These are phyloP conservation scores for Polytrichum commune DNA, from an alignment of 225 moss, liverwort and hornwort species.

Conservation along the genomic window DNA sequence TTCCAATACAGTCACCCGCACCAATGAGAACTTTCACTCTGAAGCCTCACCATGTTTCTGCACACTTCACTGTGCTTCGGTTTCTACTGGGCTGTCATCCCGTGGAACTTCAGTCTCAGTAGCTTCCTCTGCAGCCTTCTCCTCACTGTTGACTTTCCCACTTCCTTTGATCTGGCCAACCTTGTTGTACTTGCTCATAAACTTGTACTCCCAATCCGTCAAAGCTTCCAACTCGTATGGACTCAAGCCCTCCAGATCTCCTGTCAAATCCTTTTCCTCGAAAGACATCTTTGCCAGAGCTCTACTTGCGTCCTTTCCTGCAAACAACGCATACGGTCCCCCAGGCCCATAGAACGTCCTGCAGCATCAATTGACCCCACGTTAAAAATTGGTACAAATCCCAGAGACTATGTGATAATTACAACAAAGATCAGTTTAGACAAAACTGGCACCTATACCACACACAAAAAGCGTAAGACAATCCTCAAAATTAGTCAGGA, in stretches of 20 bases:
- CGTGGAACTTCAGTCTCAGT: neutral
- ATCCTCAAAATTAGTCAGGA: too few relatives aligned
- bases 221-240: conserved; percentile 64
- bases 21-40: neutral
- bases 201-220: conserved; percentile 87
- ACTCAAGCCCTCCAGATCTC: conserved; percentile 55
- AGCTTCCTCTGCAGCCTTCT: neutral
- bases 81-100: neutral
- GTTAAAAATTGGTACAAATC: too few relatives aligned
- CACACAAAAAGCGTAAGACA: too few relatives aligned
- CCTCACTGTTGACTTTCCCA: neutral
- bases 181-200: conserved; percentile 78
- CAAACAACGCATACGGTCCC: conserved; percentile 58
- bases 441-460: too few relatives aligned
- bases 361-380: neutral
- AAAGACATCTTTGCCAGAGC: conserved; percentile 65
- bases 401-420: too few relatives aligned
- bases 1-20: neutral
- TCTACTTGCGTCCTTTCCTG: conserved; percentile 59
- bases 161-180: conserved; percentile 59
- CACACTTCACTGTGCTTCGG: neutral
- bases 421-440: too few relatives aligned
- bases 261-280: conserved; percentile 68
- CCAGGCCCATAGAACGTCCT: conserved; percentile 60
- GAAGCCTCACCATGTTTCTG: neutral